Evolutionary conservation across 495 filamentous ascomycete species (phyloP), one percentile per base, ranked within the genome.

Genomic region (Penicillium canescens): DNA sequence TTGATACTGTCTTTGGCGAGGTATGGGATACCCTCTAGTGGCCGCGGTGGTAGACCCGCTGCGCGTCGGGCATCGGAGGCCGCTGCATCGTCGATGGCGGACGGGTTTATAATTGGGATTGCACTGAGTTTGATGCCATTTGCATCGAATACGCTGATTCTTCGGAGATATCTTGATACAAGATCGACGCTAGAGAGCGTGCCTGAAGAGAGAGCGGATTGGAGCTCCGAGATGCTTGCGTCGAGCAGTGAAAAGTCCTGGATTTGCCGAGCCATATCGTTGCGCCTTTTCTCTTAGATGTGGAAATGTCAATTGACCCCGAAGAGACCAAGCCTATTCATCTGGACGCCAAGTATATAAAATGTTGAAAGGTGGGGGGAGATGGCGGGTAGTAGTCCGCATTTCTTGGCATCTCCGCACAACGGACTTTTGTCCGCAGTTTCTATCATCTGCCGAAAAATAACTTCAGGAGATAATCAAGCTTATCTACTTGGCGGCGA

Each of bases 1-100:
- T 77, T 77, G 52, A 89, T 88, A 62, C 84, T 90, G 68, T 90
- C 85, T 70, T 89, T 90, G 53, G 88, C 78, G 0, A 87, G 65
- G 59, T 86, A 84, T 3, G 87, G 87, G 50, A 91, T 85, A n/a
- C 87, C 86, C 61, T 91, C 86, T 6, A 90, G 70, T 11, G 78
- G 77, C 18, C 83, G 73, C 5, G 48, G 46, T 7, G 65, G 58
- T 28, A 59, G 42, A 26, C 69, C 69, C 0, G 63, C 51, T 23
- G 58, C 55, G 9, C 69, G 59, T 10, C 67, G 54, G 2, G 63
- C 65, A 59, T 72, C 69, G 6, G 69, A 72, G 9, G 61, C 60
- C 12, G 62, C 48, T 10, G 69, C 67, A 42, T 70, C 69, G 5
- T 72, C 61, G 23, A 72, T 56, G 14, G 50, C 66, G 8, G 45